These are phyloP conservation scores for Penicillium capsulatum DNA, from an alignment of 2,329 filamentous ascomycete species.

Conservation along the genomic window DNA sequence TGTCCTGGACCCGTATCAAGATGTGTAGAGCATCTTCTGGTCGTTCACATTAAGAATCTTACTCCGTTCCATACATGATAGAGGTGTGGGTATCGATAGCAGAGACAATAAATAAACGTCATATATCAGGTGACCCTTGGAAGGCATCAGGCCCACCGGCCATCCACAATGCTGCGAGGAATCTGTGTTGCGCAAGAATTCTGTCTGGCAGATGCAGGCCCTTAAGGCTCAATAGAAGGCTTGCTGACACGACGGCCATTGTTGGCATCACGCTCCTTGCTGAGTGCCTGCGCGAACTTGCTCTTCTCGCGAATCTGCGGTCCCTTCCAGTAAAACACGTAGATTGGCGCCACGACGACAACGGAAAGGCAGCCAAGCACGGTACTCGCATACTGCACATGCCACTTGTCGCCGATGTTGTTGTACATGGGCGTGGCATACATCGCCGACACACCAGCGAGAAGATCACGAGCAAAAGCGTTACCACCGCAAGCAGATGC, in stretches of 20 bases:
- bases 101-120: too few species aligned
- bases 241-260: conserved; percentile 25
- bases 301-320: conserved; percentile 54
- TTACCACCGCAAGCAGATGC: conserved; percentile 72
- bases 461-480: conserved; percentile 66
- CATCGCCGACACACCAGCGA: conserved; percentile 66
- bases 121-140: too few species aligned
- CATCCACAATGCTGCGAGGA: too few species aligned
- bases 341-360: conserved; percentile 57
- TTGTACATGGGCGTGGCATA: conserved; percentile 61
- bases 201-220: too few species aligned
- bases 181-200: too few species aligned
- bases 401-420: conserved; percentile 52
- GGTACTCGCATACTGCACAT: conserved; percentile 54
- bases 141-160: too few species aligned
- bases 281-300: conserved; percentile 58
- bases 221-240: conserved; percentile 10
- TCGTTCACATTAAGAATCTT: too few species aligned
- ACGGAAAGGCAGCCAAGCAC: conserved; percentile 58
- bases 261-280: conserved; percentile 19
- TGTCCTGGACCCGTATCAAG: too few species aligned
- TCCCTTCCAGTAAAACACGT: conserved; percentile 61
- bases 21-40: too few species aligned
- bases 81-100: too few species aligned
- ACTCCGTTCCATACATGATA: too few species aligned